Evolutionary conservation across 345 rosid genomes (phyloP), one percentile per base, ranked within the genome.

Genomic region (Citrus reticulata): DNA sequence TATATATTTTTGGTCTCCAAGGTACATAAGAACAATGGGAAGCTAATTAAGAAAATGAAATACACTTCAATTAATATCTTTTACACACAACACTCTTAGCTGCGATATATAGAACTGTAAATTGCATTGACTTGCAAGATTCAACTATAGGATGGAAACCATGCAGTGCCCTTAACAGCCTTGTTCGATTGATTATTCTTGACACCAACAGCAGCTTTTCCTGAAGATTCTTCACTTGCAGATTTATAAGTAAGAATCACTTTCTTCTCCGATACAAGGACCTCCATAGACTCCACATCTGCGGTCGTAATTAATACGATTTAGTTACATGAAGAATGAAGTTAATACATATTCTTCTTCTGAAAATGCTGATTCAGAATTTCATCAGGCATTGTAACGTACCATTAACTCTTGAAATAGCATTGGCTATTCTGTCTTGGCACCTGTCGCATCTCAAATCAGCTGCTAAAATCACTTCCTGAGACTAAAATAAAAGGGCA

Each of bases 391-490:
- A 20, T 65, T 19, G 76, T 29, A 49, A 27, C 22, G 3, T 70
- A 79, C 87, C 84, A 37, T 34, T 54, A 65, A 74, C 32, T 57
- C 72, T 85, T 68, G 85, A 85, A 70, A 85, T 73, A 46, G 76
- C 81, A 69, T 84, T 80, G 58, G 58, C 71, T 27, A 84, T 77
- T 68, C 70, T 76, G 54, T 77, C 70, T 77, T 29, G 79, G 83
- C 87, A 85, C 25, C 16, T 51, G 27, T 65, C 34, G 54, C 87
- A 85, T 70, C 77, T 32, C 29, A 82, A 49, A 70, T 82, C 81
- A 40, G 87, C 87, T 69, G 77, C 80, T 61, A 85, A 57, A 69
- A 58, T 76, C 63, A 76, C 84, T 73, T 84, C 83, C 74, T 84
- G 70, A 25, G 40, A 32, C 63, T 59, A 24, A 37, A 39, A 42